Base-by-base conservation (phyloP, 805 yeast species). In the Candida ortonii region DNA sequence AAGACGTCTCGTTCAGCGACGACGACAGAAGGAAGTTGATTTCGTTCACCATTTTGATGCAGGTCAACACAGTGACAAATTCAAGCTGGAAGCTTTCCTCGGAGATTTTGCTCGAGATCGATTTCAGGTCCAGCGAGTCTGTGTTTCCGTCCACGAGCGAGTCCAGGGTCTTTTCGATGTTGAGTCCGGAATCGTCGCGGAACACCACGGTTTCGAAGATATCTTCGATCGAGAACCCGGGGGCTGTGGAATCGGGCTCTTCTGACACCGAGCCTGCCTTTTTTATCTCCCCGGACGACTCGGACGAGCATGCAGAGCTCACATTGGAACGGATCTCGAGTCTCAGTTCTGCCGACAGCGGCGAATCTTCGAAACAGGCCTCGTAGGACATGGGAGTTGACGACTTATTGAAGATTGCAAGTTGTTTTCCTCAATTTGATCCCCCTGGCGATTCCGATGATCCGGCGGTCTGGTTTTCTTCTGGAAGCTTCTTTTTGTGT, bases 11-110 rank as follows among this genome's bases (percentile, higher is more conserved):
- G 16, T 37, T 40, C 14, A 46, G 20, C 4, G 41, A 24, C 1
- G 41, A 33, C 7, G 22, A 21, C 5, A 45, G 9, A n/a, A 50
- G 19, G 4, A 17, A 7, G 11, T 39, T 41, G 3, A 53, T 21
- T 16, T 49, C 46, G 16, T 36, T 39, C 3, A 34, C 28, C 1
- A 43, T 22, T 26, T 43, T 54, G 7, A 49, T 34, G 11, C 55
- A 48, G 11, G 57, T 47, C 15, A 46, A 16, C 3, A 52, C 53
- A 1, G 60, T 49, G 6, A 54, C 43, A 3, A 57, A 36, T 33
- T 57, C 62, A 6, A 57, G 30, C 25, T 47, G 49, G 12, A 44
- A 22, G 18, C 39, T 28, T 8, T 32, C 24, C 11, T 31, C 34
- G 3, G 33, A 8, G 2, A 39, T 5, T 15, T 18, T 34, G 3